A percentile compares a stretch with the other conserved stretches of the same genome.
Conservation (phyloP, 2,329 filamentous ascomycete genomes). For the Sclerotiophoma versabilis region DNA sequence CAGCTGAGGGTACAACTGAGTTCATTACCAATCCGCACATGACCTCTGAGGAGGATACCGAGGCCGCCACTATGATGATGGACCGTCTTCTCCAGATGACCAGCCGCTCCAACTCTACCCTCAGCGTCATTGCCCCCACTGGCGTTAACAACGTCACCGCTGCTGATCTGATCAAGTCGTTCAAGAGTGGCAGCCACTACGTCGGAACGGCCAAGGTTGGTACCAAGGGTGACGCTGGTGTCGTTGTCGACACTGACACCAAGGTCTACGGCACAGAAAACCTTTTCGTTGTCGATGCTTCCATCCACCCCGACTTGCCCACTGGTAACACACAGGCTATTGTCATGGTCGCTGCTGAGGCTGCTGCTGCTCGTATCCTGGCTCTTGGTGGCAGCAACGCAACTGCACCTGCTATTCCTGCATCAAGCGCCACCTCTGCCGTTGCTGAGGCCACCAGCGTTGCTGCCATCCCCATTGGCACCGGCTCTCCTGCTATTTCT, state of each 20-base stretch:
- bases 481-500: background rate
- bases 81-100: conserved; percentile 53
- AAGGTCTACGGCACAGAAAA: conserved; percentile 56
- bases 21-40: conserved; percentile 60
- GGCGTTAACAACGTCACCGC: conserved; percentile 52
- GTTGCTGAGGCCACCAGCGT: conserved; percentile 14
- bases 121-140: conserved; percentile 43
- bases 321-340: conserved; percentile 72
- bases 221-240: conserved; percentile 48
- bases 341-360: conserved; percentile 70
- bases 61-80: conserved; percentile 54
- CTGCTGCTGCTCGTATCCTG: conserved; percentile 62
- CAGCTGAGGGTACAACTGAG: conserved; percentile 47
- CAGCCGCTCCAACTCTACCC: conserved; percentile 34
- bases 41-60: conserved; percentile 54
- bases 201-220: conserved; percentile 64
- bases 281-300: conserved; percentile 56
- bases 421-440: background rate
- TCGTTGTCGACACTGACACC: conserved; percentile 50
- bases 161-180: conserved; percentile 43
- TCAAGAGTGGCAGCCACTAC: conserved; percentile 48
- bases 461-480: conserved; percentile 2
- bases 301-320: conserved; percentile 69
- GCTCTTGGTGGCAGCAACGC: conserved; percentile 45
- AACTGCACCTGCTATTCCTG: conserved; percentile 10